Evolutionary conservation across 306 rosid species (phyloP), one percentile per base, ranked within the genome.

Genomic region (Acacia acuminata): DNA sequence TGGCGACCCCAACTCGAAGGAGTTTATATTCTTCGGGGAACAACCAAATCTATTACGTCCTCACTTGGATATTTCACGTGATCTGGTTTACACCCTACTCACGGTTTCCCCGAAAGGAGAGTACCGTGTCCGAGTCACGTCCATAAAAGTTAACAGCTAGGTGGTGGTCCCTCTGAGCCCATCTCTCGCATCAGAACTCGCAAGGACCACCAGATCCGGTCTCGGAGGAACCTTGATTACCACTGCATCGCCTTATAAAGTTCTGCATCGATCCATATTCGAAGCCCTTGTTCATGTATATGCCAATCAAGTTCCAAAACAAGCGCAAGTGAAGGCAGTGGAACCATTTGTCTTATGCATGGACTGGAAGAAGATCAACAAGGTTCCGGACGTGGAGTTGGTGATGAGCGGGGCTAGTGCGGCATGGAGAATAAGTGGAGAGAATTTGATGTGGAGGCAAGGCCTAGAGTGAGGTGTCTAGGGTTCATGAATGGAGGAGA

Each of bases 291-390:
- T 64, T 30, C 85, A 85, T 4, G 63, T 76, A 8, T 84, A 81
- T 51, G 67, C 78, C 0, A 61, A 34, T 0, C 82, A 92, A 38
- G 14, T 84, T 4, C 69, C 83, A 0, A 78, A 55, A 34, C 61
- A 82, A 2, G 80, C 84, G 0, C 83, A 45, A 2, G 88, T 90
- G 64, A 71, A 75, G 3, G 48, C 93, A 0, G 87, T 87, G 60
- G 86, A 60, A 10, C 92, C 94, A 0, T 92, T 92, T 56, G 91
- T 83, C 11, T 0, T 73, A 5, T 94, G 97, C 38, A 88, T 77
- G 17, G 79, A 90, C 14, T 69, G 89, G 0, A 79, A 34, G 0
- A 83, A 32, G 15, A 12, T 87, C 4, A 7, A n/a, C 2, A 30
- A 44, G 0, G 78, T 19, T 22, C 88, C 93, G 0, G 43, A 16